Conservation (phyloP, 2,329 filamentous ascomycete genomes). For the Verticillium tricorpus region DNA sequence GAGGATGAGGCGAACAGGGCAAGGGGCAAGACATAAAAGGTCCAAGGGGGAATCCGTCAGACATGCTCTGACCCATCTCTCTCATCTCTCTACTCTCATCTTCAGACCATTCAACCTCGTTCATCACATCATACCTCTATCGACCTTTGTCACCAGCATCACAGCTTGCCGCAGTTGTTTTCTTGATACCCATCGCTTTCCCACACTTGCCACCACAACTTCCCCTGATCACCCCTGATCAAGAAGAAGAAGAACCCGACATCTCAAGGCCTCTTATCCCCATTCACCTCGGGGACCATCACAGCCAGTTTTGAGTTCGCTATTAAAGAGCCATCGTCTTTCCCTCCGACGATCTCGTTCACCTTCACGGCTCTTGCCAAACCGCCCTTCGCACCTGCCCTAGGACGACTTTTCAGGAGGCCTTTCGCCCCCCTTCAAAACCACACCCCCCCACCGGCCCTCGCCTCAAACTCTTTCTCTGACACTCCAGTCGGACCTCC, state of each 20-base stretch:
- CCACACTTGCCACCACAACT: background rate
- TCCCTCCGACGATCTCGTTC: background rate
- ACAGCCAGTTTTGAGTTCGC: background rate
- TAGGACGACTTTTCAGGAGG: background rate
- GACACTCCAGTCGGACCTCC: background rate
- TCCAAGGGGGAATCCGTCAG: background rate
- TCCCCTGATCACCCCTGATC: too few species aligned
- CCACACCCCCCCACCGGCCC: background rate
- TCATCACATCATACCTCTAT: background rate
- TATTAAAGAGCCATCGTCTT: background rate
- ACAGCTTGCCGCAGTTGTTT: background rate
- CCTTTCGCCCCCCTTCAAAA: background rate
- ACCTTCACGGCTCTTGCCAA: background rate
- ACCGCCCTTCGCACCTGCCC: background rate
- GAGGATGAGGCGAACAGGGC: background rate
- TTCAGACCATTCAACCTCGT: background rate
- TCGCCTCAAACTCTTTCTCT: background rate
- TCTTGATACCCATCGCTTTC: background rate
- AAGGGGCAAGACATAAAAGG: background rate
- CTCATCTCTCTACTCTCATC: conserved; percentile 11
- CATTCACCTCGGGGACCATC: background rate
- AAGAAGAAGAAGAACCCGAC: background rate
- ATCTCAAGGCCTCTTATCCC: background rate
- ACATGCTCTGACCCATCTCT: conserved; percentile 10
- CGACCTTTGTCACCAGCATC: background rate